Base-by-base conservation (phyloP, 2,329 filamentous ascomycete genomes). In the Bipolaris bicolor region DNA sequence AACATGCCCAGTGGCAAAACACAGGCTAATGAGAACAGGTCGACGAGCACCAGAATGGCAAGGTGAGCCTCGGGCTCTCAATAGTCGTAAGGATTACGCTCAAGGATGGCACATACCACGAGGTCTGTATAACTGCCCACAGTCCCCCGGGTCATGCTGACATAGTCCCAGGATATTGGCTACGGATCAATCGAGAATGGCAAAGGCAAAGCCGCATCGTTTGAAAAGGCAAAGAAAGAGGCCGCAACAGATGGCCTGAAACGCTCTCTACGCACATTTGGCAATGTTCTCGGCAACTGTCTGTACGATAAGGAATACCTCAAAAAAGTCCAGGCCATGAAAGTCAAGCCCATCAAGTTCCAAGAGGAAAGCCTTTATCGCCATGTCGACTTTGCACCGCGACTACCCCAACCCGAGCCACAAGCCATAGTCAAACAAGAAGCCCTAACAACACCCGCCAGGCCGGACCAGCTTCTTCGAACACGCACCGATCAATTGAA, bases 211-310 rank as follows among this genome's bases (percentile, higher is more conserved):
- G 94, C 93, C 3, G 90, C 91, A 49, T 95, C 94, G 0, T 99
- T 98, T 70, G 95, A 99, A 76, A 99, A 99, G 78, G 93, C 95
- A 1, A 99, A 98, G 81, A 99, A 99, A 76, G 93, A 98, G 80
- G 96, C 92, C 7, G 96, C 92, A 2, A 98, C 96, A 9, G 95
- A 99, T 78, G 95, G 88, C 1, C 75, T 99, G 72, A 99, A 99
- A 78, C 85, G 95, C 64, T 87, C 95, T 1, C 75, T 99, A 69
- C 85, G 94, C 57, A 97, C 88, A 62, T 99, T 99, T 77, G 95
- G 95, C 58, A 98, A 98, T 69, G 90, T 98, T 15, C 82, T 99
- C 52, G 95, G 95, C n/a, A 99, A 98, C 74, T 99, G 95, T 81
- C 88, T 99, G 57, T 98, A 99, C 78, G 95, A 99, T 79, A 96